Base-by-base conservation (phyloP, 1,284 basidiomycete species). In the Rhodotorula sp. region DNA sequence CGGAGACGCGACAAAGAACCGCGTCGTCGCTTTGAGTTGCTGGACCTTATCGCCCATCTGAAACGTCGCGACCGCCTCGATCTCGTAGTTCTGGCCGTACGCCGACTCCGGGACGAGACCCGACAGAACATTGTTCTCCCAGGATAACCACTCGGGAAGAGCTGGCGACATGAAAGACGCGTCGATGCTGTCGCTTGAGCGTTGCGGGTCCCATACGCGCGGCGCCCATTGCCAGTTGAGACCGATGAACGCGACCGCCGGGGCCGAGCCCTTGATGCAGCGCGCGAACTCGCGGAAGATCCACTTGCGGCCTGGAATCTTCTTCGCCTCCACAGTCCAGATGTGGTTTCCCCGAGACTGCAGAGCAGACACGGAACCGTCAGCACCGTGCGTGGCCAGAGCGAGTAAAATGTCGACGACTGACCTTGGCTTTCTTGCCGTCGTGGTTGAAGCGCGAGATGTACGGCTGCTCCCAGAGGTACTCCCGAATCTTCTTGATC, bases 381-480 rank as follows among this genome's bases (percentile, higher is more conserved):
- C 18, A 63, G 37, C 53, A 26, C 51, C 14, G 17, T n/a, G 20
- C n/a, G 20, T 14, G 4, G 14, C 17, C 8, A 8, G 45, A 37
- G 46, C 4, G 24, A 49, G 37, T 12, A 8, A 1, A 17, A 49
- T 24, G 14, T 20, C 14, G 14, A 57, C 24, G 17, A 42, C 67
- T 60, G 53, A 75, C 78, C 83, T 99, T 99, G 46, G 95, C 92
- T 83, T 99, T 99, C 82, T 97, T 97, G 48, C 94, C 96, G 80
- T 99, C 96, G 79, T 98, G 94, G 80, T 99, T 99, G 85, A 95
- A 99, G 42, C 96, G 90, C 58, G 95, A 90, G 79, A 99, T 99
- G 79, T 91, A 90, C 33, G 90, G 89, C 75, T 86, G 85, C 84
- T 90, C 83, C 96, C 96, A 99, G 60, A 99, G 87, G 83, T 96